phyloP scores from a whole-genome alignment of 257 asterid species.

The Handroanthus guayacan region DNA sequence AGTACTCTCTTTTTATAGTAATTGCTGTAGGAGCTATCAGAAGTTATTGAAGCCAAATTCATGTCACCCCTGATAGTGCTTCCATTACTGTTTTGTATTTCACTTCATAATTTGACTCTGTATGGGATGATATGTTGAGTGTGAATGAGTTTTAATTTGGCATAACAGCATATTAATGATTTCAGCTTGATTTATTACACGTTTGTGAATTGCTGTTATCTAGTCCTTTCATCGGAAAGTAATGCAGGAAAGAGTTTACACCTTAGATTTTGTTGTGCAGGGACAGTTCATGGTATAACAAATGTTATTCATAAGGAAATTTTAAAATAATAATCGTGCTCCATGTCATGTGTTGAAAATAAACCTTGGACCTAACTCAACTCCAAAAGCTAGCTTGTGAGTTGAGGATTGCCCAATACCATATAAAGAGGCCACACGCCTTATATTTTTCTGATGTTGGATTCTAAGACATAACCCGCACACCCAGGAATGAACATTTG shows the following conservation, averaged over 20 bases:
- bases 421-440: too few relatives aligned
- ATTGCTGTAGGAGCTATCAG: too few relatives aligned
- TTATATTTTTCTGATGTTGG: too few relatives aligned
- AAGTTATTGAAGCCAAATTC: not conserved
- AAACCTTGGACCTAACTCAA: too few relatives aligned
- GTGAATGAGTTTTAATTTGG: not conserved
- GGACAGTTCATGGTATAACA: not conserved
- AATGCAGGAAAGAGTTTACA: not conserved
- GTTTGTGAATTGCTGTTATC: not conserved
- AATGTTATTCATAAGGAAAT: not conserved
- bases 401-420: too few relatives aligned
- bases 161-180: conserved; percentile 1
- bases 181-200: not conserved
- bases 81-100: not conserved
- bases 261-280: not conserved
- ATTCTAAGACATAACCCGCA: too few relatives aligned
- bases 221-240: not conserved
- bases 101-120: not conserved
- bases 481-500: too few relatives aligned
- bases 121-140: not conserved
- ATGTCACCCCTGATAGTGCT: not conserved
- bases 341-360: too few relatives aligned
- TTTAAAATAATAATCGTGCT: not conserved
- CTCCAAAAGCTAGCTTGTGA: too few relatives aligned
- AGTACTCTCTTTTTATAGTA: not conserved